phyloP scores from a whole-genome alignment of 805 yeast species.

The Ogataea chonburiensis region DNA sequence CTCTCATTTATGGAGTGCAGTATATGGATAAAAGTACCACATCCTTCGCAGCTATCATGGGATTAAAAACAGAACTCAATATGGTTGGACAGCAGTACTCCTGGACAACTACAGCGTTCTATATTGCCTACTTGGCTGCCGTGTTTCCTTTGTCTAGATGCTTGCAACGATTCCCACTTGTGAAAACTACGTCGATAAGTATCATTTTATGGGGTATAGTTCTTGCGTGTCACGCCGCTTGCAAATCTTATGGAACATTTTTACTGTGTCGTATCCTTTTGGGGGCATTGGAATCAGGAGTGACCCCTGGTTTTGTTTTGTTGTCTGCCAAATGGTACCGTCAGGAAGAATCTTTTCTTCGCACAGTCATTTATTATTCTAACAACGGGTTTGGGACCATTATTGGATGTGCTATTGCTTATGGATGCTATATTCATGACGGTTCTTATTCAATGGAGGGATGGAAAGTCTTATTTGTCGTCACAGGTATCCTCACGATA shows the following conservation, averaged over 20 bases:
- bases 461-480: conserved; percentile 62
- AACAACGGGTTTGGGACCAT: conserved; percentile 47
- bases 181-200: conserved; percentile 46
- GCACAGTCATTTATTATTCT: conserved; percentile 33
- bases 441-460: conserved; percentile 21
- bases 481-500: conserved; percentile 61
- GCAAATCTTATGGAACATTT: conserved; percentile 43
- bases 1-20: conserved; percentile 49
- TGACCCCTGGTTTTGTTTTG: conserved; percentile 36
- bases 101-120: conserved; percentile 34
- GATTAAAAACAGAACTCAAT: conserved; percentile 46
- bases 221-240: conserved; percentile 45
- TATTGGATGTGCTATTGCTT: conserved; percentile 53
- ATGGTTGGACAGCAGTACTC: conserved; percentile 43
- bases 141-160: conserved; percentile 49
- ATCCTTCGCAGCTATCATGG: conserved; percentile 57
- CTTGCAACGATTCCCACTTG: conserved; percentile 47
- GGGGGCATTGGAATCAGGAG: conserved; percentile 42
- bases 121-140: conserved; percentile 48
- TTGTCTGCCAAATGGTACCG: conserved; percentile 39
- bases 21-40: conserved; percentile 59
- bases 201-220: conserved; percentile 50
- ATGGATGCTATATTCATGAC: conserved; percentile 41
- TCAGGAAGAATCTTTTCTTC: conserved; percentile 30
- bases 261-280: conserved; percentile 45